Evolutionary conservation across 1,284 basidiomycete genomes (phyloP).

Genomic region (Filobasidium uniguttulatum): DNA sequence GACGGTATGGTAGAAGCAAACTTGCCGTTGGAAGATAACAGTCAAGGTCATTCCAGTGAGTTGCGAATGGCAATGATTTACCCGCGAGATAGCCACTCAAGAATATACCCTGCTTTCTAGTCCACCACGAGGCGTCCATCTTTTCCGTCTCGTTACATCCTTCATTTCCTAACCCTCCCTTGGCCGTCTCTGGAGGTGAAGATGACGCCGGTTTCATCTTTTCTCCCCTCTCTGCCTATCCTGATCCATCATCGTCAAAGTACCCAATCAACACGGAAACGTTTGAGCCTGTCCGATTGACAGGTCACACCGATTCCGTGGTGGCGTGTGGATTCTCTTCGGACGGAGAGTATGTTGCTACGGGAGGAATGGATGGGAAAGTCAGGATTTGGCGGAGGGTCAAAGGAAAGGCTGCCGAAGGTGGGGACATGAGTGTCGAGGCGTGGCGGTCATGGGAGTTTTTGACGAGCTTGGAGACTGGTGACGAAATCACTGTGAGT

Average conservation of each 20-base stretch:
- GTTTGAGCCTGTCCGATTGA: constrained; percentile 64
- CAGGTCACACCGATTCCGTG: constrained; percentile 87
- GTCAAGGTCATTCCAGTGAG: constrained; percentile 18
- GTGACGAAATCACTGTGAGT: constrained; percentile 84
- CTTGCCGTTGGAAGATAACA: constrained; percentile 22
- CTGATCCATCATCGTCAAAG: constrained; percentile 7
- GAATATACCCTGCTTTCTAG: constrained; percentile 18
- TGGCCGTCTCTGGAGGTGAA: constrained; percentile 85
- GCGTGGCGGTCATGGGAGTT: constrained; percentile 78
- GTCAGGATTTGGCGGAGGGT: constrained; percentile 81
- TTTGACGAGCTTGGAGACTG: constrained; percentile 77
- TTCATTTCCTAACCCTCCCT: constrained; percentile 53
- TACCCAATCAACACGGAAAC: constrained; percentile 45
- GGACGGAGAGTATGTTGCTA: constrained; percentile 84
- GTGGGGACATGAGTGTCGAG: constrained; percentile 42
- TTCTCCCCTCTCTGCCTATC: constrained; percentile 27
- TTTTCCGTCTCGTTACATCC: constrained; percentile 73
- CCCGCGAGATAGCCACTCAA: background rate
- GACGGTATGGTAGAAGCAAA: constrained; percentile 36
- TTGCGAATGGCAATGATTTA: constrained; percentile 13
- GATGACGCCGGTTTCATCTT: constrained; percentile 93
- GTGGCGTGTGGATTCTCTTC: constrained; percentile 63
- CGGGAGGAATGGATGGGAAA: constrained; percentile 93
- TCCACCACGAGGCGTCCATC: constrained; percentile 47
- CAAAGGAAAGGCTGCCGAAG: constrained; percentile 12